A percentile compares a stretch with the other conserved stretches of the same genome.
Evolutionary conservation across 352 stramenopile genomes (phyloP).

Genomic region (Phytophthora litchii): DNA sequence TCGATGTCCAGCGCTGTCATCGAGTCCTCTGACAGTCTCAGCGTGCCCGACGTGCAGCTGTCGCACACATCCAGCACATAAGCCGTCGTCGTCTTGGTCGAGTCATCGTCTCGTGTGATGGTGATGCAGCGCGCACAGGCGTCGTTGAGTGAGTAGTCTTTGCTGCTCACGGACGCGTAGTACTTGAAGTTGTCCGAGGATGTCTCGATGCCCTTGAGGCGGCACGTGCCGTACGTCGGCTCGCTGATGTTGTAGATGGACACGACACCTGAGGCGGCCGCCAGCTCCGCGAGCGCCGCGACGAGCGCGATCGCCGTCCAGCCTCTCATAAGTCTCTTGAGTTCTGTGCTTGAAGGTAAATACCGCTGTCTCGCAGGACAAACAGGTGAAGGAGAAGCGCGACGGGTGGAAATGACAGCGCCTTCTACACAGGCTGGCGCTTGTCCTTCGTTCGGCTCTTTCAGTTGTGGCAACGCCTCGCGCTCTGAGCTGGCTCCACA

Average conservation of each 20-base stretch:
- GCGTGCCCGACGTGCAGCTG: conserved; percentile 48
- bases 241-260: conserved; percentile 66
- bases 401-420: conserved; percentile 11
- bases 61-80: conserved; percentile 79
- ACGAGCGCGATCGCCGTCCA: conserved; percentile 10
- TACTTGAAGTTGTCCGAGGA: conserved; percentile 72
- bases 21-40: conserved; percentile 59
- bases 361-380: conserved; percentile 13
- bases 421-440: conserved; percentile 2
- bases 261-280: conserved; percentile 35
- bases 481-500: conserved; percentile 23
- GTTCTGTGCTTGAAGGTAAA: conserved; percentile 12
- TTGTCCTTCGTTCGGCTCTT: conserved; percentile 13
- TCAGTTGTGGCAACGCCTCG: conserved; percentile 20
- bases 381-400: conserved; percentile 9
- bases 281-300: conserved; percentile 12
- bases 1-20: conserved; percentile 54
- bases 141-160: conserved; percentile 58
- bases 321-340: conserved; percentile 21
- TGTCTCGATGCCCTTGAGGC: conserved; percentile 62
- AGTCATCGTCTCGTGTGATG: conserved; percentile 56
- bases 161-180: conserved; percentile 75
- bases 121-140: conserved; percentile 81
- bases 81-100: conserved; percentile 51
- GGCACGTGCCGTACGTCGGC: conserved; percentile 69